These are phyloP conservation scores for Cydonia oblonga DNA, from an alignment of 331 rosid species.

Conservation along the genomic window DNA sequence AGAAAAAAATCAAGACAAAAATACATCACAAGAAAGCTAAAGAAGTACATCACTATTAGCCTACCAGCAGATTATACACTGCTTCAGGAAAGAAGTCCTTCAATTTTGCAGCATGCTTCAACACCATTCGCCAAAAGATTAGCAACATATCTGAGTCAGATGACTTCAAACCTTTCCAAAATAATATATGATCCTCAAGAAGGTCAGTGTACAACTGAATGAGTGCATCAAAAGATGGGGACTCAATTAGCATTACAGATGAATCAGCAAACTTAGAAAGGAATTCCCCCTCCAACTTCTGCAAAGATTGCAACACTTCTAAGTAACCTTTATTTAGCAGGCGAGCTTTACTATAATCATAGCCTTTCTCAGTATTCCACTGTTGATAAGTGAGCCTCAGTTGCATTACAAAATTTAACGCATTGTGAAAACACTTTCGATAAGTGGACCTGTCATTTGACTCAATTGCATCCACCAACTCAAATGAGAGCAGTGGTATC, in stretches of 20 bases:
- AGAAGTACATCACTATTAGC: constrained; percentile 7
- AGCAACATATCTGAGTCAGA: constrained; percentile 35
- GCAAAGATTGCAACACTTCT: constrained; percentile 42
- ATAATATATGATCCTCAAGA: constrained; percentile 48
- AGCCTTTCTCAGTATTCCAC: constrained; percentile 34
- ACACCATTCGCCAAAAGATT: constrained; percentile 53
- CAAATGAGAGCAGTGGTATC: constrained; percentile 53
- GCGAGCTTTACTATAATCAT: neutral
- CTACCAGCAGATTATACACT: constrained; percentile 48
- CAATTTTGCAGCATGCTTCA: constrained; percentile 44
- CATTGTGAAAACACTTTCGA: constrained; percentile 29
- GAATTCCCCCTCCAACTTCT: constrained; percentile 48
- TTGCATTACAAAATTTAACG: constrained; percentile 36
- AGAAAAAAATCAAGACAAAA: neutral
- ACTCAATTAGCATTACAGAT: constrained; percentile 15
- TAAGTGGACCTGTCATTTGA: constrained; percentile 5
- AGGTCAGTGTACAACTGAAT: constrained; percentile 42
- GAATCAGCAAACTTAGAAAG: constrained; percentile 37
- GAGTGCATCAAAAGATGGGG: constrained; percentile 2
- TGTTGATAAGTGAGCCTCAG: constrained; percentile 53
- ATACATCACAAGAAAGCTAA: constrained; percentile 8
- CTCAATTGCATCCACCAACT: constrained; percentile 28
- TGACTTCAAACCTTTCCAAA: constrained; percentile 43
- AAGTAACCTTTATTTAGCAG: too few relatives aligned
- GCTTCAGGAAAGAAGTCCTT: constrained; percentile 43